Base-by-base conservation (phyloP, 176 grass and related monocot species). In the Aegilops speltoides region DNA sequence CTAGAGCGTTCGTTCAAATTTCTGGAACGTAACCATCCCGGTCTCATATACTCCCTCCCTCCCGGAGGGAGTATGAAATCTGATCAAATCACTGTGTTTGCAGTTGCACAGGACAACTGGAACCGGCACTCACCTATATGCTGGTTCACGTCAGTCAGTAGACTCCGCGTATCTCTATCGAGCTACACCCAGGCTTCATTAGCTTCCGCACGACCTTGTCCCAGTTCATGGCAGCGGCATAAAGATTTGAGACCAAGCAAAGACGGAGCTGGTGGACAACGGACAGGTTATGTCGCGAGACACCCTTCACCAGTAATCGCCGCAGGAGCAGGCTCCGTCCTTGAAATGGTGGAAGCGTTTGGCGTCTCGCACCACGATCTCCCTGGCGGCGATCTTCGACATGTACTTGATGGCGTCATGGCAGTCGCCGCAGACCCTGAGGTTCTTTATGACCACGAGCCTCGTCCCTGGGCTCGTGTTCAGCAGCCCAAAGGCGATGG, bases 311-410 rank as follows among this genome's bases (percentile, higher is more conserved):
- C 93, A 88, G 89, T 89, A 85, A 86, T 91, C 89, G 16, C 81
- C 57, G 73, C 93, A 94, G 50, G 89, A 91, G 63, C 93, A 94
- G 36, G 45, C 69, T 40, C 87, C 85, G 4, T 91, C 87, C 23
- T 77, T 86, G 83, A 94, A 94, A 89, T 88, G 93, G 87, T 91
- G 89, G 61, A 94, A 94, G 1, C 89, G 46, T 56, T 91, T 91
- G 0, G 86, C 87, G 17, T 94, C 89, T 28, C 93, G 79, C 15
- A 91, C 87, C 52, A 88, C 72, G 68, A 94, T 92, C 38, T 90
- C 89, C n/a, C 89, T 76, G 1, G 83, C 77, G 0, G 43, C 8
- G 2, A 89, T 89, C 36, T 60, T 83, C 0, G 89, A 87, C 28
- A 94, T 88, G 29, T 83, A 91, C 78, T 90, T 94, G 78, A 87